Evolutionary conservation across 257 asterid species (phyloP).

Genomic region (Jacaranda copaia): DNA sequence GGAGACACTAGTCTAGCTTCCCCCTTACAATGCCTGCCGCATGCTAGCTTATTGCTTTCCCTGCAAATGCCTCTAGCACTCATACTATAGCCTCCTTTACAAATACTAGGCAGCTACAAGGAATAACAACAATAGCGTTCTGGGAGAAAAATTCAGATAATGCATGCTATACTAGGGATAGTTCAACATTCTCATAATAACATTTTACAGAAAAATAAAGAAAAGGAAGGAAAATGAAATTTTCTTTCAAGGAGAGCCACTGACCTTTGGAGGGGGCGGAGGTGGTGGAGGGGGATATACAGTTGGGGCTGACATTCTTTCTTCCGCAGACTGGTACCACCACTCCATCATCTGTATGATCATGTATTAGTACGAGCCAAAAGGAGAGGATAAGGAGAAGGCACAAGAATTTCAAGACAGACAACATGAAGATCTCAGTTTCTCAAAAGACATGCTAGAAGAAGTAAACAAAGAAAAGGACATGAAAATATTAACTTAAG

Average conservation of each 20-base stretch:
- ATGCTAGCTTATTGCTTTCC: too few species aligned
- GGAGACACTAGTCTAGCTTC: too few species aligned
- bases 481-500: conserved; percentile 3
- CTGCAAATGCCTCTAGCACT: too few species aligned
- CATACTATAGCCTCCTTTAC: too few species aligned
- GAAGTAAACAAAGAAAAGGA: neutral
- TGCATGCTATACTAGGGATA: too few species aligned
- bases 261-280: conserved; percentile 93
- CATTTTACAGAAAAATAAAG: neutral
- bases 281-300: conserved; percentile 99
- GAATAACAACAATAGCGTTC: too few species aligned
- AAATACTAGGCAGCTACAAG: too few species aligned
- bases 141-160: too few species aligned
- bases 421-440: neutral
- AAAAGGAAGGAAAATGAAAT: conserved; percentile 14
- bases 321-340: conserved; percentile 99
- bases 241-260: conserved; percentile 25
- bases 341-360: conserved; percentile 95
- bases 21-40: too few species aligned
- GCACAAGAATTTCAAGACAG: neutral
- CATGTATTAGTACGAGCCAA: conserved; percentile 22
- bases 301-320: conserved; percentile 98
- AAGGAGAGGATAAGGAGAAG: conserved; percentile 1
- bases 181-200: neutral
- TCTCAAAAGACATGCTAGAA: neutral